phyloP scores from a whole-genome alignment of 2,329 filamentous ascomycete genomes.

The Diaporthe velutina region DNA sequence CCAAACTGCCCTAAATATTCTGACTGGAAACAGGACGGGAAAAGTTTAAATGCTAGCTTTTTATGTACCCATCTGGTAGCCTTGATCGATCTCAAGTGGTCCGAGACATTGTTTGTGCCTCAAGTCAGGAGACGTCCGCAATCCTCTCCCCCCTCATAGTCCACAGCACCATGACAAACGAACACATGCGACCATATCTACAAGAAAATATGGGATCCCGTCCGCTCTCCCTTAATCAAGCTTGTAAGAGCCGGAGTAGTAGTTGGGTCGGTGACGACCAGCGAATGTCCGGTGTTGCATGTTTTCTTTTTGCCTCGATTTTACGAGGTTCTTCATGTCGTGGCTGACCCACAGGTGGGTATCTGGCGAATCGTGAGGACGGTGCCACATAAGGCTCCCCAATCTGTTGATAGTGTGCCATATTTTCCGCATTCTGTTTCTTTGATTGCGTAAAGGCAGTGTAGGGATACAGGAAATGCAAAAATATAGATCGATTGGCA shows the following conservation, averaged over 20 bases:
- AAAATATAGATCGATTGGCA: not conserved
- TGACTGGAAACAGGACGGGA: too few species aligned
- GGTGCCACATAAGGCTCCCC: not conserved
- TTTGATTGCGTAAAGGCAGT: not conserved
- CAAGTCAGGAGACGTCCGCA: not conserved
- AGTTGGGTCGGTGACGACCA: constrained; percentile 30
- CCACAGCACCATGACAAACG: accelerated
- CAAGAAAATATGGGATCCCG: constrained; percentile 34
- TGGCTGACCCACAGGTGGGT: not conserved
- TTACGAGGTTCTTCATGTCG: not conserved
- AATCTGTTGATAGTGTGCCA: not conserved
- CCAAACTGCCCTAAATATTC: too few species aligned
- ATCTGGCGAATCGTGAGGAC: not conserved
- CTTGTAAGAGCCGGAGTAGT: constrained; percentile 29
- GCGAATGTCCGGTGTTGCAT: constrained; percentile 29
- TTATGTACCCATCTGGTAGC: not conserved
- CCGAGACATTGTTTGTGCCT: too few species aligned
- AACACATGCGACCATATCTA: constrained; percentile 26
- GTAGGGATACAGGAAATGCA: accelerated
- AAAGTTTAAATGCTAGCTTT: not conserved
- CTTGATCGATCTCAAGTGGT: not conserved
- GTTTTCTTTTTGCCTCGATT: not conserved
- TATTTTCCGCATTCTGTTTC: not conserved
- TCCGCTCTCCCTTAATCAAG: constrained; percentile 30
- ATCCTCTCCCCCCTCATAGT: not conserved